Evolutionary conservation across 2,329 filamentous ascomycete genomes (phyloP), one percentile per base, ranked within the genome.

Genomic region (Seiridium unicorne): DNA sequence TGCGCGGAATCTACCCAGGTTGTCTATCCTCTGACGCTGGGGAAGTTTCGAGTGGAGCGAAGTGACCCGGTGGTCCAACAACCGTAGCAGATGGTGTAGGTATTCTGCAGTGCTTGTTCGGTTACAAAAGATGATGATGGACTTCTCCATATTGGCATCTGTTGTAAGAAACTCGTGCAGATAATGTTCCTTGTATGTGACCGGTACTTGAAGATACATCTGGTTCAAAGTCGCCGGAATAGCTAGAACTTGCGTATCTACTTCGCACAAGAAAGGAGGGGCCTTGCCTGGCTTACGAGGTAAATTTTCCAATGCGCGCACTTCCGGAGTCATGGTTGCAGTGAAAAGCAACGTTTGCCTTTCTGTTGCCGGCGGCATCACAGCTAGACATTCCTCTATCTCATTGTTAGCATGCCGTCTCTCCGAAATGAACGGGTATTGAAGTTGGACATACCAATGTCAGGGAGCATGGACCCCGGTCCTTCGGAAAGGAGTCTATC

Each of bases 261-360:
- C 86, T 76, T 99, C 94, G 69, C 92, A 96, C 51, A 98, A 86
- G 74, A 94, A 97, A 44, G 96, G 88, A 1, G 92, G 89, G 56
- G 86, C 87, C 63, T 91, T 89, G 57, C 86, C 87, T 1, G 86
- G 82, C 48, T 87, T 82, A 44, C 85, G 81, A 7, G 92, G 89
- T 78, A 91, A 85, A 61, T 90, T 85, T 74, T 96, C 95, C 61
- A 98, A 78, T 2, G 92, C 91, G 55, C 92, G 87, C 3, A 99
- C 93, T 78, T 98, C 94, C 3, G 92, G 88, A 0, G 95, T 98
- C 48, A 99, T 88, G 1, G 95, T 99, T 13, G 95, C 95, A 7
- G 95, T 99, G 78, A 99, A 99, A 3, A 99, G 85, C 13, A 96
- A 85, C 0, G 94, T 99, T 74, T 99, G 93, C n/a, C 95, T 86